Evolutionary conservation across 345 rosid species (phyloP).

Genomic region (Camelina sativa): DNA sequence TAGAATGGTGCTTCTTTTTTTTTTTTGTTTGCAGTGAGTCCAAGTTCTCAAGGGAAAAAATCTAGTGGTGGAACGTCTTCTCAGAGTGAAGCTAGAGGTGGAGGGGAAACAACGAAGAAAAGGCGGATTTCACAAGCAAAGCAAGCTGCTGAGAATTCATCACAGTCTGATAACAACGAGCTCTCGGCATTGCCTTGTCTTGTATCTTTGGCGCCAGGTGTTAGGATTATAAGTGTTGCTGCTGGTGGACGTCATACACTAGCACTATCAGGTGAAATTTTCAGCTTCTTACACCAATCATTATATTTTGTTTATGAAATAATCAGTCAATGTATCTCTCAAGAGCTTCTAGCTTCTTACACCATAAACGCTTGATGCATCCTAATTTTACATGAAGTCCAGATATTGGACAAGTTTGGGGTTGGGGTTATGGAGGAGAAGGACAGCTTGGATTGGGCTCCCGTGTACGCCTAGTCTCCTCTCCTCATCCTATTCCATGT

Average conservation of each 20-base stretch:
- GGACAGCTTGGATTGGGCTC: conserved; percentile 99
- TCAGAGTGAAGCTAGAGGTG: conserved; percentile 52
- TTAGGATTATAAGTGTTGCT: conserved; percentile 78
- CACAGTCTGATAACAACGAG: conserved; percentile 70
- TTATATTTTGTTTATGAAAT: not conserved
- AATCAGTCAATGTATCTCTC: conserved; percentile 28
- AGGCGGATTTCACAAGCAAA: conserved; percentile 68
- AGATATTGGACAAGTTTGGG: conserved; percentile 99
- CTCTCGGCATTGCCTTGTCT: conserved; percentile 89
- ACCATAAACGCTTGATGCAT: conserved; percentile 34
- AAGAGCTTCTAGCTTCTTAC: conserved; percentile 19
- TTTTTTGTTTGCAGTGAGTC: conserved; percentile 51
- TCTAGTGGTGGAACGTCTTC: conserved; percentile 55
- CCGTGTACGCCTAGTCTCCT: conserved; percentile 87
- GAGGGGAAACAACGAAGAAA: conserved; percentile 72
- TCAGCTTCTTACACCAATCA: conserved; percentile 8
- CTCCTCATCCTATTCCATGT: conserved; percentile 91
- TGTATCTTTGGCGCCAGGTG: conserved; percentile 86
- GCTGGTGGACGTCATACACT: conserved; percentile 98
- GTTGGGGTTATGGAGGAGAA: conserved; percentile 99
- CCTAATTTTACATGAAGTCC: conserved; percentile 56
- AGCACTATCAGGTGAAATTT: conserved; percentile 78
- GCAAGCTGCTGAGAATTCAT: conserved; percentile 79
- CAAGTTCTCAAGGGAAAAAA: conserved; percentile 61
- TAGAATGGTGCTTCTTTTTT: conserved; percentile 35